phyloP scores from a whole-genome alignment of 192 early-diverging fungal genomes.

The Mortierella hygrophila region DNA sequence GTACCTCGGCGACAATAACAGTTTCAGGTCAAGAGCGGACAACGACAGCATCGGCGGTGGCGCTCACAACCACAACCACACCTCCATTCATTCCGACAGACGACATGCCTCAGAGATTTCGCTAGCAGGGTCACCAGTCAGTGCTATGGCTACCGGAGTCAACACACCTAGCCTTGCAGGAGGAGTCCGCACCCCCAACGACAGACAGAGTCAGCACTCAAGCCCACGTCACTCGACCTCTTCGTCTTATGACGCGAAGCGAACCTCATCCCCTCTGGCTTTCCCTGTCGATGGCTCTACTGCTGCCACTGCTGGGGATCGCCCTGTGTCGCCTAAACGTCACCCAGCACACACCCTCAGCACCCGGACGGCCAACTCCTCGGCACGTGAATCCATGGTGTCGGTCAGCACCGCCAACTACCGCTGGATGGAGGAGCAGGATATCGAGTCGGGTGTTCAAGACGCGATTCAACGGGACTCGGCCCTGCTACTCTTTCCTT shows the following conservation, averaged over 20 bases:
- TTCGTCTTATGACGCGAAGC: background rate
- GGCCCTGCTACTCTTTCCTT: constrained; percentile 31
- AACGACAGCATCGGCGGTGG: constrained; percentile 1
- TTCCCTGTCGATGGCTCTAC: background rate
- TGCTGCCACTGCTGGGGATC: background rate
- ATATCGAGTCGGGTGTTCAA: background rate
- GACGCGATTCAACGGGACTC: constrained; percentile 33
- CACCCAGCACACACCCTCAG: background rate
- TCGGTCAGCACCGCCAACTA: constrained; percentile 45
- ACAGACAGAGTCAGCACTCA: constrained; percentile 23
- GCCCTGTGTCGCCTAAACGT: background rate
- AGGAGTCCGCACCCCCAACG: constrained; percentile 18
- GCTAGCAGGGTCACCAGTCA: constrained; percentile 10
- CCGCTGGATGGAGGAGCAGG: constrained; percentile 47
- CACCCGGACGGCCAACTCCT: background rate
- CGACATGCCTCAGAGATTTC: constrained; percentile 26
- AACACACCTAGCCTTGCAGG: constrained; percentile 24
- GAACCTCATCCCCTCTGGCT: background rate
- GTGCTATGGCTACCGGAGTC: background rate
- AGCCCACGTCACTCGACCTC: constrained; percentile 18
- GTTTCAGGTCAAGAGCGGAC: background rate
- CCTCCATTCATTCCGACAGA: background rate
- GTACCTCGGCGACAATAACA: constrained; percentile 14
- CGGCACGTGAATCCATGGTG: constrained; percentile 33
- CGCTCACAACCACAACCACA: background rate